These are phyloP conservation scores for Sphaerulina musiva DNA, from an alignment of 2,329 filamentous ascomycete genomes.

Conservation along the genomic window DNA sequence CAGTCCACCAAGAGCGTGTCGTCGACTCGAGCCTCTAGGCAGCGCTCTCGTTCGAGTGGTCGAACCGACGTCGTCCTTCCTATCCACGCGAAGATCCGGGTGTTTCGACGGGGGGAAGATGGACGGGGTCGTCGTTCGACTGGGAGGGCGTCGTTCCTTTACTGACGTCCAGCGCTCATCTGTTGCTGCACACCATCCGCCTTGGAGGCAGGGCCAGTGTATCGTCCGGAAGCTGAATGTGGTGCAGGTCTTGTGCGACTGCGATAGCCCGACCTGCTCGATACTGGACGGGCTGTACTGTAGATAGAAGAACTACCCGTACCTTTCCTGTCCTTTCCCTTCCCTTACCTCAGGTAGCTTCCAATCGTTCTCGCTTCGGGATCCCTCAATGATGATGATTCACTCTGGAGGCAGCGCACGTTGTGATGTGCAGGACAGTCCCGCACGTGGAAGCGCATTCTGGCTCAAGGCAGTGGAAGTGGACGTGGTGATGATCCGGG, in stretches of 20 bases:
- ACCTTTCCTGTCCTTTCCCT: too few species aligned
- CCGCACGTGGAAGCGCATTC: conserved; percentile 5
- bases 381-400: neutral
- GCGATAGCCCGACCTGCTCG: conserved; percentile 9
- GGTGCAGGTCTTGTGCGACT: conserved; percentile 16
- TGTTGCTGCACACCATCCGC: conserved; percentile 10
- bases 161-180: neutral
- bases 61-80: neutral
- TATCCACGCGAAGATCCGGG: too few species aligned
- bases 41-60: neutral
- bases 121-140: neutral
- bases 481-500: conserved; percentile 1
- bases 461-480: neutral
- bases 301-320: too few species aligned
- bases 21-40: neutral
- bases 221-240: conserved; percentile 12
- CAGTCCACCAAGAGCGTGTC: neutral
- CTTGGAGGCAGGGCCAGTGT: conserved; percentile 13
- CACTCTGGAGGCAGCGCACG: neutral
- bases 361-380: neutral
- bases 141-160: neutral
- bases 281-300: neutral
- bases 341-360: too few species aligned
- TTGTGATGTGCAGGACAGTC: conserved; percentile 5
- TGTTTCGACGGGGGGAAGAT: neutral